A percentile compares a stretch with the other conserved stretches of the same genome.
Evolutionary conservation across 1,284 basidiomycete species (phyloP).

Genomic region (Moesziomyces sp.): DNA sequence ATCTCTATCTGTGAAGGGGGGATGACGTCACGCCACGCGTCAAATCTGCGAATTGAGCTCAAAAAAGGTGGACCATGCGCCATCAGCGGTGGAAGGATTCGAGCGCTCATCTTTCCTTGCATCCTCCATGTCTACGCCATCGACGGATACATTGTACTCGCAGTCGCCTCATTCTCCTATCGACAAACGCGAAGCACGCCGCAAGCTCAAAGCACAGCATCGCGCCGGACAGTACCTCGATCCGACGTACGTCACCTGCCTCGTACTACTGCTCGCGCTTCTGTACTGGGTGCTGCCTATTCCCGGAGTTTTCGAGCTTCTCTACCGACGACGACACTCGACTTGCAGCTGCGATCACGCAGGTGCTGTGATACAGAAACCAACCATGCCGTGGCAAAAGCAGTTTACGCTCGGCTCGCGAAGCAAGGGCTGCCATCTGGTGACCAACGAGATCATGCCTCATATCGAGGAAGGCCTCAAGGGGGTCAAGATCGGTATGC

Average conservation of each 20-base stretch:
- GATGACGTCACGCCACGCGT: constrained; percentile 2
- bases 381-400: constrained; percentile 88
- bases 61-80: no score
- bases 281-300: constrained; percentile 47
- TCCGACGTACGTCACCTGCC: constrained; percentile 34
- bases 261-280: constrained; percentile 29
- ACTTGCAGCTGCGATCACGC: constrained; percentile 2
- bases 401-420: constrained; percentile 74
- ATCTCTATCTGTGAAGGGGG: not conserved
- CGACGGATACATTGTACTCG: constrained; percentile 31
- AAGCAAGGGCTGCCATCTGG: constrained; percentile 78
- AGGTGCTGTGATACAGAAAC: constrained; percentile 2
- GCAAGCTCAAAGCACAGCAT: constrained; percentile 34
- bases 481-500: constrained; percentile 58
- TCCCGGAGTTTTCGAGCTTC: constrained; percentile 35
- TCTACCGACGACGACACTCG: constrained; percentile 14
- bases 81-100: no score
- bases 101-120: not conserved
- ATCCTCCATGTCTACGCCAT: constrained; percentile 7
- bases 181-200: constrained; percentile 40
- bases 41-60: constrained; percentile 6
- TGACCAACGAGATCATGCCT: constrained; percentile 80
- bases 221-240: constrained; percentile 41
- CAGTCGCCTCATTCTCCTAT: constrained; percentile 38
- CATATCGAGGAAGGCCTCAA: constrained; percentile 81